Conservation (phyloP, 2,329 filamentous ascomycete species). For the Onygena corvina region DNA sequence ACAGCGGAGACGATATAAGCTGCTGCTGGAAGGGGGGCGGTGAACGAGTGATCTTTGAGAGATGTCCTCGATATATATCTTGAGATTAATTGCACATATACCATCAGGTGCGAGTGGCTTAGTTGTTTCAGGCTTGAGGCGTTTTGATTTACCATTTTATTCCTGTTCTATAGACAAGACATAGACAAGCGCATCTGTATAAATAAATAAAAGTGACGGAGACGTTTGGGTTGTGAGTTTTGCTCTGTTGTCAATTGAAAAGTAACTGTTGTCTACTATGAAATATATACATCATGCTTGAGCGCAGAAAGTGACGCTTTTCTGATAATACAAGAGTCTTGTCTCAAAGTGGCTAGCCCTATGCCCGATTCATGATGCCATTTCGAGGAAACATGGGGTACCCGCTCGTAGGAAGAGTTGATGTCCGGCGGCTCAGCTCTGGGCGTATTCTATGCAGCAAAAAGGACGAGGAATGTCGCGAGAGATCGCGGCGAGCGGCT, state of each 20-base stretch:
- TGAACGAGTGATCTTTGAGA: not conserved
- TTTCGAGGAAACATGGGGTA: not conserved
- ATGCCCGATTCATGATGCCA: not conserved
- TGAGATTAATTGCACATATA: conserved; percentile 2
- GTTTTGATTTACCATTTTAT: not conserved
- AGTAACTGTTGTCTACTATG: conserved; percentile 1
- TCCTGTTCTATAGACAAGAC: too few species aligned
- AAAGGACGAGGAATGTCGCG: not conserved
- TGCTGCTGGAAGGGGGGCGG: conserved; percentile 48
- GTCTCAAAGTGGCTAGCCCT: not conserved
- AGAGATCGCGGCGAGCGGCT: conserved; percentile 20
- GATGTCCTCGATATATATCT: not conserved
- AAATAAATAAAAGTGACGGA: too few species aligned
- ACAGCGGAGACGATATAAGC: conserved; percentile 77
- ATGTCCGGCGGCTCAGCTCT: not conserved
- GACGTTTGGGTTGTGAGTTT: too few species aligned
- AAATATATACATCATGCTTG: conserved; percentile 3
- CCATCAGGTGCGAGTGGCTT: not conserved
- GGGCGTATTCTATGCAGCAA: not conserved
- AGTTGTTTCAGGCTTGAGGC: not conserved
- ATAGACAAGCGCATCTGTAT: too few species aligned
- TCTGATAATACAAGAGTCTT: not conserved
- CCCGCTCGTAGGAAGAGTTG: not conserved
- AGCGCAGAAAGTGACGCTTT: not conserved
- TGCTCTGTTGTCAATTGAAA: too few species aligned